phyloP scores from a whole-genome alignment of 768 basidiomycete species.

The Phlegmacium glaucopus region DNA sequence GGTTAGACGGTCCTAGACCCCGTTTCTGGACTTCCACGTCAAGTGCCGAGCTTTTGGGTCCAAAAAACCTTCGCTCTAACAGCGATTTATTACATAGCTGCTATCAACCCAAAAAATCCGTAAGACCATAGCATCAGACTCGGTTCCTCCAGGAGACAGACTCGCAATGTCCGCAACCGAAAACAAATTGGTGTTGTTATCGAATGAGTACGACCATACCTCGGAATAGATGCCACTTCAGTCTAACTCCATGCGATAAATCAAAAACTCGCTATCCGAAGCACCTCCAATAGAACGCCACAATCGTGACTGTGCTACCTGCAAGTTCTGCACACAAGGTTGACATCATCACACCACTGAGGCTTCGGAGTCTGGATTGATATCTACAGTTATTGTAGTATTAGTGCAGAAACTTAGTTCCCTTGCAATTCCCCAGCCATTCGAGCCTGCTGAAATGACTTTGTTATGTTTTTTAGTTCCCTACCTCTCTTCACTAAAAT shows the following conservation, averaged over 20 bases:
- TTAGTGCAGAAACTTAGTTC: slow-evolving; percentile 33
- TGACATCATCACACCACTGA: slow-evolving; percentile 33
- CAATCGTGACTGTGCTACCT: slow-evolving; percentile 32
- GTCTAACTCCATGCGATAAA: neutral
- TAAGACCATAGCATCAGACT: slow-evolving; percentile 46
- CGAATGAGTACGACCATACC: slow-evolving; percentile 37
- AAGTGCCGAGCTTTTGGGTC: no score
- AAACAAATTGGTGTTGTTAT: slow-evolving; percentile 32
- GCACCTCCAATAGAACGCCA: slow-evolving; percentile 37
- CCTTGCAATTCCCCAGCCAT: slow-evolving; percentile 41
- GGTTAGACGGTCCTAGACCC: no score
- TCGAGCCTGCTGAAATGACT: slow-evolving; percentile 41
- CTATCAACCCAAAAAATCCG: slow-evolving; percentile 37
- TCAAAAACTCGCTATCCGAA: slow-evolving; percentile 19
- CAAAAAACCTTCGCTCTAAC: no score
- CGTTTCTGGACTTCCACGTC: no score
- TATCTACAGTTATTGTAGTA: slow-evolving; percentile 20
- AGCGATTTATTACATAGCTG: slow-evolving; percentile 20
- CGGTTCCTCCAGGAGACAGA: slow-evolving; percentile 36
- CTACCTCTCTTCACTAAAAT: neutral
- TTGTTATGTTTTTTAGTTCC: slow-evolving; percentile 1
- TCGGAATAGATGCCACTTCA: slow-evolving; percentile 30
- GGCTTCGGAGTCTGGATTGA: slow-evolving; percentile 22
- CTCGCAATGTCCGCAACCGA: slow-evolving; percentile 35
- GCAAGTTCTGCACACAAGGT: slow-evolving; percentile 28